A percentile compares a stretch with the other conserved stretches of the same genome.
phyloP scores from a whole-genome alignment of 306 rosid species.

The Lablab purpureus region DNA sequence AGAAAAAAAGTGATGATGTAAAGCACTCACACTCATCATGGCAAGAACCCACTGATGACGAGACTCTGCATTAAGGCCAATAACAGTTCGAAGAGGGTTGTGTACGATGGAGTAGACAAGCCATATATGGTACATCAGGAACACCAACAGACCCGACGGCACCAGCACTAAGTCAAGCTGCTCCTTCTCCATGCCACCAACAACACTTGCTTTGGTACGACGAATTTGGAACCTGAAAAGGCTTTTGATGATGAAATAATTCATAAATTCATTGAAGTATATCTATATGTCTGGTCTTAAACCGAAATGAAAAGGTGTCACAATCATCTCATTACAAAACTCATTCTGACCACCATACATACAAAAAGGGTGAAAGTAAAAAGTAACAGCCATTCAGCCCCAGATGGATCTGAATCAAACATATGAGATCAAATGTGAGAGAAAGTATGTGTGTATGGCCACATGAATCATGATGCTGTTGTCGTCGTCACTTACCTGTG shows the following conservation, averaged over 20 bases:
- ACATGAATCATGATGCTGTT: not conserved
- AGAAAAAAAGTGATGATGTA: not conserved
- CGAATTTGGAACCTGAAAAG: not conserved
- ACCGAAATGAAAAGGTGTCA: not conserved
- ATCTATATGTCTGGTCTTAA: not conserved
- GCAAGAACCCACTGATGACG: slow-evolving; percentile 80
- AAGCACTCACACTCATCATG: slow-evolving; percentile 76
- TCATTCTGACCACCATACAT: not conserved
- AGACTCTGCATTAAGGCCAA: slow-evolving; percentile 77
- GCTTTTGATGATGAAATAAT: not conserved
- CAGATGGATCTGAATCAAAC: not conserved
- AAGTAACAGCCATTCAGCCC: not conserved
- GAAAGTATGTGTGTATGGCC: not conserved
- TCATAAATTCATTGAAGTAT: not conserved
- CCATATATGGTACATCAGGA: slow-evolving; percentile 69
- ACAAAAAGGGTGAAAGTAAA: slow-evolving; percentile 15
- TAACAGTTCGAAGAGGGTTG: slow-evolving; percentile 70
- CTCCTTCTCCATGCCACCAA: slow-evolving; percentile 50
- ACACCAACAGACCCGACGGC: slow-evolving; percentile 68
- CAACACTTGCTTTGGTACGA: not conserved
- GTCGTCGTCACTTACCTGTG: slow-evolving; percentile 7
- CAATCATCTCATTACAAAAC: not conserved
- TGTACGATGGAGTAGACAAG: slow-evolving; percentile 54
- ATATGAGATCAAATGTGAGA: not conserved
- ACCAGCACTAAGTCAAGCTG: slow-evolving; percentile 65